phyloP scores from a whole-genome alignment of 2,329 filamentous ascomycete species.

The Aspergillus sp. region DNA sequence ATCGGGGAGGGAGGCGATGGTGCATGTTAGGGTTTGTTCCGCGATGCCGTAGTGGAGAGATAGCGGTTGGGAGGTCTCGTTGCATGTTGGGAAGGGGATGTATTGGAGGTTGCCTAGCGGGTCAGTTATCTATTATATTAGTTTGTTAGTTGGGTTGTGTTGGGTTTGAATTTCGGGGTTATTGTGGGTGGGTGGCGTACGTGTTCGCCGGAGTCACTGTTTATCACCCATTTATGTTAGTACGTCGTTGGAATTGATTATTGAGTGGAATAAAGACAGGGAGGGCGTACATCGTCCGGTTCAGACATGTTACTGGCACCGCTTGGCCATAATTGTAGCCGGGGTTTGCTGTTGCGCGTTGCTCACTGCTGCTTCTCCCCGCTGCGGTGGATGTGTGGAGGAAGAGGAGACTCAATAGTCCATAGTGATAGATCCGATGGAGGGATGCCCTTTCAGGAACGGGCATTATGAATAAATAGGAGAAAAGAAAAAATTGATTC shows the following conservation, averaged over 20 bases:
- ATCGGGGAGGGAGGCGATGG: constrained; percentile 55
- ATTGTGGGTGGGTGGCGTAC: constrained; percentile 17
- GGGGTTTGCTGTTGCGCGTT: constrained; percentile 14
- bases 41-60: constrained; percentile 79
- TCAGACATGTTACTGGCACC: constrained; percentile 72
- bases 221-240: not conserved
- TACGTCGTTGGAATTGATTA: not conserved
- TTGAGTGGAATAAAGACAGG: not conserved
- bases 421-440: constrained; percentile 12
- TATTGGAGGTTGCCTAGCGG: constrained; percentile 81
- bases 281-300: constrained; percentile 66
- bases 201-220: constrained; percentile 37
- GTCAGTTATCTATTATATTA: constrained; percentile 64
- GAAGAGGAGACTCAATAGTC: constrained; percentile 18
- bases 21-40: constrained; percentile 59
- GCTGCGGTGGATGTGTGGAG: constrained; percentile 25
- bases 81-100: constrained; percentile 85
- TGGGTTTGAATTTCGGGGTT: not conserved
- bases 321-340: constrained; percentile 58
- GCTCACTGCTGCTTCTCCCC: constrained; percentile 23
- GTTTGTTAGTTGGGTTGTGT: constrained; percentile 9
- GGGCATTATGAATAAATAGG: constrained; percentile 12
- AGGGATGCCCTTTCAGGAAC: constrained; percentile 5
- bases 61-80: constrained; percentile 80
- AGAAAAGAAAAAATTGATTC: not conserved